Base-by-base conservation (phyloP, 306 rosid species). In the Quercus parvula region DNA sequence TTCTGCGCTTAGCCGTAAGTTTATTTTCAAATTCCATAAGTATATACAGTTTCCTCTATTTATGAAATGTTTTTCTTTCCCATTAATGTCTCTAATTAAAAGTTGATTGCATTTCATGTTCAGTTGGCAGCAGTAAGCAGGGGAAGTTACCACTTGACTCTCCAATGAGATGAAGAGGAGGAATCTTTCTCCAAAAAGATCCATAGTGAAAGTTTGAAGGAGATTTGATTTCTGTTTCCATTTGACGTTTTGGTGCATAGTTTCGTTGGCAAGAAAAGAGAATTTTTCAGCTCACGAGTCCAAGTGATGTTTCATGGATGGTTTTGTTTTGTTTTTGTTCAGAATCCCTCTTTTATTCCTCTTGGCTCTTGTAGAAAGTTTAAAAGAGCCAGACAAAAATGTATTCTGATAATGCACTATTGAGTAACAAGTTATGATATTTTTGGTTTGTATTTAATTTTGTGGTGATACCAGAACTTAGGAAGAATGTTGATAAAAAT, bases 1-100 rank as follows among this genome's bases (percentile, higher is more conserved):
- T 51, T 81, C 93, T 66, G 83, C 91, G 20, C 83, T 90, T 83
- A 77, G 90, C 68, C 79, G 94, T 94, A 74, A 91, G 94, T 87
- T 81, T 14, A 22, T 52, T 67, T 74, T 3, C 33, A 46, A 57
- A 27, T n/a, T 56, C 22, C 1, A 12, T 12, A 3, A 10, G 5
- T 49, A 12, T 49, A 49, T 49, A 12, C 17, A 49, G 54, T 13
- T 49, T 11, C 54, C 17, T 49, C 17, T 11, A 49, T 49, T 49
- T 49, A 10, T 49, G 4, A 10, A 12, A 49, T 49, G 14, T 3
- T 49, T 49, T 12, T 13, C 17, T 49, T 49, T 7, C 3, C 54
- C 17, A 49, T 49, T 49, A 11, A 49, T 49, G 54, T 11, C 17
- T 13, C 17, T 49, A 49, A 12, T 49, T 49, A 49, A 49, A 12